Evolutionary conservation across 805 yeast genomes (phyloP), one percentile per base, ranked within the genome.

Genomic region (Candida suzukii): DNA sequence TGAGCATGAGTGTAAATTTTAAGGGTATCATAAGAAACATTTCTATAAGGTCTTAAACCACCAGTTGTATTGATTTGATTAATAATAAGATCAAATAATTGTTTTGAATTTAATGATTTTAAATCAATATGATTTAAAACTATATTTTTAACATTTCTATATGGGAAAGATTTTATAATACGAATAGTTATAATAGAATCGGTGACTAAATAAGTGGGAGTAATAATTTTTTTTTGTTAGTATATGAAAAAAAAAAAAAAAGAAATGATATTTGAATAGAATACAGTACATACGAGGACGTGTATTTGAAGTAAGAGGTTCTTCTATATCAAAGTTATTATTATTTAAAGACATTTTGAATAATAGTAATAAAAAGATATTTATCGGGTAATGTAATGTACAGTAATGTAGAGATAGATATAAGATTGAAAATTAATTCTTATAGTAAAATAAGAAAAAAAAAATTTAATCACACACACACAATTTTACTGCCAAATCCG

Each of bases 1-100:
- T 91, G 98, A 0, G 99, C 98, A 57, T 88, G 88, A 24, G 96
- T 84, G 64, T 93, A 93, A 7, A 93, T 73, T 61, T 93, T 93
- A 42, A 91, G 59, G 0, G 90, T 70, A 56, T 91, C 85, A 47
- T 78, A 84, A 0, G 63, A 68, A 10, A 86, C 85, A 45, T 73
- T 84, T 54, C 97, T 72, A 61, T 79, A 90, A 2, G 98, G 95
- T 53, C 96, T 72, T 44, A 80, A 75, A 0, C 76, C 78, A 7
- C 93, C 88, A 4, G 82, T 73, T 1, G 56, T 56, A n/a, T 64
- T 60, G 38, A 76, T 71, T 11, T 61, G 58, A 4, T 70, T 50
- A 33, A 66, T 51, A 10, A 82, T 66, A 44, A 66, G 67, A 17
- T 75, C 78, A 28, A 82, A 70, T 18, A 93, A 66, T 49, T 78